phyloP scores from a whole-genome alignment of 2,329 filamentous ascomycete genomes.

The Paramyrothecium sp. region DNA sequence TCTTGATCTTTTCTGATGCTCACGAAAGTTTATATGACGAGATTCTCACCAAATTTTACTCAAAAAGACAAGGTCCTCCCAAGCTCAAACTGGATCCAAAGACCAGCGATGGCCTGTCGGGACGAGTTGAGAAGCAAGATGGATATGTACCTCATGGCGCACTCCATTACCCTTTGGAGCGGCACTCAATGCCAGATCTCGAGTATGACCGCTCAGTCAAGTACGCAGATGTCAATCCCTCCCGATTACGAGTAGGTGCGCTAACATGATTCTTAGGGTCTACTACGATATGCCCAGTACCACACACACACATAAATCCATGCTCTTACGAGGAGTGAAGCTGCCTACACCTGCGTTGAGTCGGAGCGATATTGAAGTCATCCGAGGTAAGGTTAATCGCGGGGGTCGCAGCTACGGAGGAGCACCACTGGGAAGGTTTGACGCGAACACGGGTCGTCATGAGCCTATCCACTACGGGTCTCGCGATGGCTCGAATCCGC shows the following conservation, averaged over 20 bases:
- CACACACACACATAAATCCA: slow-evolving; percentile 80
- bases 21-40: slow-evolving; percentile 81
- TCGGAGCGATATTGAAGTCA: slow-evolving; percentile 70
- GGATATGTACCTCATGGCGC: slow-evolving; percentile 81
- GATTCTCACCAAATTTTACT: slow-evolving; percentile 82
- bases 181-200: slow-evolving; percentile 69
- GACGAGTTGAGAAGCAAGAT: slow-evolving; percentile 77
- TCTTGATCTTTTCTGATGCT: slow-evolving; percentile 78
- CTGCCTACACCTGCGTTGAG: slow-evolving; percentile 72
- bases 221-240: slow-evolving; percentile 45
- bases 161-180: slow-evolving; percentile 74
- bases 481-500: slow-evolving; percentile 11
- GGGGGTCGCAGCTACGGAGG: slow-evolving; percentile 30
- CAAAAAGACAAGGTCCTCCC: slow-evolving; percentile 72
- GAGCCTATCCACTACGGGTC: slow-evolving; percentile 26
- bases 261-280: slow-evolving; percentile 57
- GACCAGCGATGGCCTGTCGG: slow-evolving; percentile 74
- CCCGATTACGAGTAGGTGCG: neutral
- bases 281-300: slow-evolving; percentile 79
- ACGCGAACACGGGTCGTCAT: slow-evolving; percentile 13
- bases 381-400: slow-evolving; percentile 64
- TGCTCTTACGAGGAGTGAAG: slow-evolving; percentile 83
- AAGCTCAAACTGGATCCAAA: slow-evolving; percentile 73
- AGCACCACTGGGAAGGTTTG: slow-evolving; percentile 17
- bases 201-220: slow-evolving; percentile 85